Conservation (phyloP, 2,329 filamentous ascomycete genomes). For the Verticillium nubilum region DNA sequence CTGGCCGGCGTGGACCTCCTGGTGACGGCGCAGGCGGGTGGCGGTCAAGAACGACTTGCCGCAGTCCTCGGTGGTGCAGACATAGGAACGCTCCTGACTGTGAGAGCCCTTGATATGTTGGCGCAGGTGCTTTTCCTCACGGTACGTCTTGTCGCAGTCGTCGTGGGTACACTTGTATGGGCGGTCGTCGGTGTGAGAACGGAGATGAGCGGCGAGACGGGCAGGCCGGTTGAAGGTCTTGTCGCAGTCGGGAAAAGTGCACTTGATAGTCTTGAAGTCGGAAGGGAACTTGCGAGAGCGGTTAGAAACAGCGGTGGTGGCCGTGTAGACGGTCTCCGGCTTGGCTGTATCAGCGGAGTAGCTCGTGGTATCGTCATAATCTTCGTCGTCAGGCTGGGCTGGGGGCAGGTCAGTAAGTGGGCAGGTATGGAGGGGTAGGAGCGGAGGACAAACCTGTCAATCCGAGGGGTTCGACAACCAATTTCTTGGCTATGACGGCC, state of each 20-base stretch:
- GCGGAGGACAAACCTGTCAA: conserved; percentile 3
- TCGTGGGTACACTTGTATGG: conserved; percentile 67
- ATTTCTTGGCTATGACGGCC: conserved; percentile 4
- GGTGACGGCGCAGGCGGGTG: conserved; percentile 70
- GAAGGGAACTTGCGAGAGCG: conserved; percentile 52
- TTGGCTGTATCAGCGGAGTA: conserved; percentile 9
- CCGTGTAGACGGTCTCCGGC: conserved; percentile 10
- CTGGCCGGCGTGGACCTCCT: conserved; percentile 70
- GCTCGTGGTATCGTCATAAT: conserved; percentile 12
- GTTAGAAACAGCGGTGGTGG: conserved; percentile 10
- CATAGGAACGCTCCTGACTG: conserved; percentile 61
- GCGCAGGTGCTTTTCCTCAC: conserved; percentile 79
- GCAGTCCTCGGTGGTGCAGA: conserved; percentile 59
- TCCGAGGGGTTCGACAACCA: conserved; percentile 1
- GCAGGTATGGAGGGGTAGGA: not conserved
- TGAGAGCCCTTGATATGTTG: conserved; percentile 83
- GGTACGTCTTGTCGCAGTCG: conserved; percentile 76
- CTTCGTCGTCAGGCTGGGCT: conserved; percentile 8
- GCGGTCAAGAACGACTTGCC: conserved; percentile 77
- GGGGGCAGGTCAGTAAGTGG: not conserved
- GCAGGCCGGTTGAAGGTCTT: conserved; percentile 88
- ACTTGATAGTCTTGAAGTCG: conserved; percentile 71
- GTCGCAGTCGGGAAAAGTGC: conserved; percentile 66
- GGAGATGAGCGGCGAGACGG: conserved; percentile 71
- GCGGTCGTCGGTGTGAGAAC: conserved; percentile 81